Percentiles rank a stretch among this genome's conserved stretches.
These are phyloP conservation scores for Beta lomatogona DNA, from an alignment of 179 eudicot genomes.

Conservation along the genomic window DNA sequence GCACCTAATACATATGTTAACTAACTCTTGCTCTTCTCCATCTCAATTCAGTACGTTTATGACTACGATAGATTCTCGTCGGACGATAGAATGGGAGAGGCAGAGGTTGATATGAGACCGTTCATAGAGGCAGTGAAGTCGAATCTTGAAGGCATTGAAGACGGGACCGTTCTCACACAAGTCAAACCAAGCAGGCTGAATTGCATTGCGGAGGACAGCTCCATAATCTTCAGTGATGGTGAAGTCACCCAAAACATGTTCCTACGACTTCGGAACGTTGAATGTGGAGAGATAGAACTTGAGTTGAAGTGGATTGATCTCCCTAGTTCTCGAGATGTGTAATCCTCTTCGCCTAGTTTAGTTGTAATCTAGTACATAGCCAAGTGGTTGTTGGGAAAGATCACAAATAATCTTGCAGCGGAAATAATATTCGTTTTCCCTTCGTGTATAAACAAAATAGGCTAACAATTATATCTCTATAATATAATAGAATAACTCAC, in stretches of 20 bases:
- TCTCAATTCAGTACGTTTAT: slow-evolving; percentile 28
- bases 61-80: slow-evolving; percentile 35
- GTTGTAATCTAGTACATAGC: no score
- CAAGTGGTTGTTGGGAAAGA: no score
- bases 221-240: slow-evolving; percentile 24
- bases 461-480: no score
- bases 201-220: slow-evolving; percentile 37
- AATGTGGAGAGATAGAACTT: slow-evolving; percentile 37
- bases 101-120: slow-evolving; percentile 33
- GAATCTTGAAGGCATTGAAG: slow-evolving; percentile 21
- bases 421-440: no score
- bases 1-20: background rate
- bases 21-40: background rate
- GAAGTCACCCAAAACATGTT: slow-evolving; percentile 35
- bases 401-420: no score
- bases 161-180: slow-evolving; percentile 27
- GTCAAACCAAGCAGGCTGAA: slow-evolving; percentile 30
- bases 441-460: no score
- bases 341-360: no score
- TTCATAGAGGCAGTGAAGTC: slow-evolving; percentile 30
- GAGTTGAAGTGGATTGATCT: slow-evolving; percentile 31
- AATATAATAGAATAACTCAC: no score
- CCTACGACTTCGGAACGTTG: slow-evolving; percentile 34
- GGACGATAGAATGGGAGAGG: slow-evolving; percentile 5
- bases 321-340: background rate